These are phyloP conservation scores for Begonia loranthoides DNA, from an alignment of 306 rosid species.

Conservation along the genomic window DNA sequence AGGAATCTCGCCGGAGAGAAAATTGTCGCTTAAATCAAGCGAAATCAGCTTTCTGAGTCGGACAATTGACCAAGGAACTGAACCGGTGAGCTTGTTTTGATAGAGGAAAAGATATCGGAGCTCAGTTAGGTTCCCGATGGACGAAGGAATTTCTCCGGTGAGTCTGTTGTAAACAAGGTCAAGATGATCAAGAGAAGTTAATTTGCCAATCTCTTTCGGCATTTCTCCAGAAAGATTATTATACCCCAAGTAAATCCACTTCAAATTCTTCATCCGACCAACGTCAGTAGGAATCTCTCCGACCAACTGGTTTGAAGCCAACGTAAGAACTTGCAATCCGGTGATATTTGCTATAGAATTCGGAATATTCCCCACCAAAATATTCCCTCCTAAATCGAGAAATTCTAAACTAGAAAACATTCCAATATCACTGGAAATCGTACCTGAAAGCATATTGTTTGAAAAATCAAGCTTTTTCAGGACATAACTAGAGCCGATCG, in stretches of 20 bases:
- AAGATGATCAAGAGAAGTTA: constrained; percentile 48
- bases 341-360: constrained; percentile 41
- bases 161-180: constrained; percentile 85
- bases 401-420: constrained; percentile 32
- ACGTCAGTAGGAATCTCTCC: constrained; percentile 49
- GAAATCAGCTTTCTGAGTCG: constrained; percentile 45
- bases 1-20: constrained; percentile 60
- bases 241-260: constrained; percentile 77
- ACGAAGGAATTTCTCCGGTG: constrained; percentile 53
- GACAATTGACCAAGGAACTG: constrained; percentile 42
- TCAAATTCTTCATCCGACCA: constrained; percentile 42
- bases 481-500: constrained; percentile 22
- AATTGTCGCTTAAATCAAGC: constrained; percentile 77
- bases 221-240: constrained; percentile 74
- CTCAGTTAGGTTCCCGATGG: constrained; percentile 47
- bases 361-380: constrained; percentile 55
- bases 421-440: constrained; percentile 45
- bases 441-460: constrained; percentile 80
- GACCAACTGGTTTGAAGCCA: constrained; percentile 69
- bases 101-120: constrained; percentile 72
- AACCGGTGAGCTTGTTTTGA: constrained; percentile 60
- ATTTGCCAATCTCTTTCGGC: constrained; percentile 48
- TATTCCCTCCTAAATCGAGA: constrained; percentile 82
- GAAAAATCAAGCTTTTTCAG: constrained; percentile 59
- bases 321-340: constrained; percentile 40